phyloP scores from a whole-genome alignment of 2,329 filamentous ascomycete species.

The Leptographium galeiforme region DNA sequence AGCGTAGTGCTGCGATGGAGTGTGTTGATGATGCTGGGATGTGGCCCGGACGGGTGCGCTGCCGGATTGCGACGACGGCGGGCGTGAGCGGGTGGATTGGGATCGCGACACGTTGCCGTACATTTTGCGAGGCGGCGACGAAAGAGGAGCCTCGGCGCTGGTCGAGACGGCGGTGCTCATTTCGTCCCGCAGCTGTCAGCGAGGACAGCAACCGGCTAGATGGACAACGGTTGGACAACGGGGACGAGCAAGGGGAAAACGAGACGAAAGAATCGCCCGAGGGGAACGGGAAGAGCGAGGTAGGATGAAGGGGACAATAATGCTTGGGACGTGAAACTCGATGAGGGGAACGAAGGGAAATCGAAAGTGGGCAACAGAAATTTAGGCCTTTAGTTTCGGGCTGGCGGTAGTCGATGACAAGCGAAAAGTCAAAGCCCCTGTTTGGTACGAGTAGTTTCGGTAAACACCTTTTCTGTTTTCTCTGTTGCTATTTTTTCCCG shows the following conservation, averaged over 20 bases:
- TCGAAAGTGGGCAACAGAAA: background rate
- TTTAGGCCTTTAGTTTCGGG: background rate
- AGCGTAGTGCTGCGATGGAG: slow-evolving; percentile 6
- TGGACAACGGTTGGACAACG: background rate
- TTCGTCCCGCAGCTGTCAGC: slow-evolving; percentile 10
- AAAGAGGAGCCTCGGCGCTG: slow-evolving; percentile 18
- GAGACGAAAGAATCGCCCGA: background rate
- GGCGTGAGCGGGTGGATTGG: slow-evolving; percentile 24
- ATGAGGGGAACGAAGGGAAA: background rate
- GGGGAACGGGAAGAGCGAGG: background rate
- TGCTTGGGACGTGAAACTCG: background rate
- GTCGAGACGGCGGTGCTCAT: slow-evolving; percentile 22
- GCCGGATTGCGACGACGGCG: slow-evolving; percentile 15
- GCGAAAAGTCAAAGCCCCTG: background rate
- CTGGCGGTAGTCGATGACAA: background rate
- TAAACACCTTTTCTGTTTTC: background rate
- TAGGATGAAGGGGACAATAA: background rate
- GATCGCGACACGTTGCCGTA: slow-evolving; percentile 17
- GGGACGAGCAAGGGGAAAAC: background rate
- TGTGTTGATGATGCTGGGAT: slow-evolving; percentile 14
- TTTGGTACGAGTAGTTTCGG: background rate
- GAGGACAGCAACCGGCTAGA: background rate
- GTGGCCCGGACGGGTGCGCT: slow-evolving; percentile 10
- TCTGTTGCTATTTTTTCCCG: background rate
- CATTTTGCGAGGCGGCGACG: slow-evolving; percentile 17